Base-by-base conservation (phyloP, 1,139 yeast species). In the Blastobotrys apis region DNA sequence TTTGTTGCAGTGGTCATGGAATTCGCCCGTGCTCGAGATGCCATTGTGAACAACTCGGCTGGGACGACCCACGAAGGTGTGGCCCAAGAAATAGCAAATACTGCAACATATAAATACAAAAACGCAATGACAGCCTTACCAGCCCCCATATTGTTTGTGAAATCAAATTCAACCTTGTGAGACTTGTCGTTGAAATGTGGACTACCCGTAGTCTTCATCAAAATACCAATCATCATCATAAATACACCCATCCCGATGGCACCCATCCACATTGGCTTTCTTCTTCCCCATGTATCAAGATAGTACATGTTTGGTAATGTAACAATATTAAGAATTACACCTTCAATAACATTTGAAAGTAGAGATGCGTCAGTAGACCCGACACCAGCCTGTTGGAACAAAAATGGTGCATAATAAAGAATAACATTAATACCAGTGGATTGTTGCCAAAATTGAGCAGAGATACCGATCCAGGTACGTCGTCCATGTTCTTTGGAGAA, bases 11-110 rank as follows among this genome's bases (percentile, higher is more conserved):
- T 72, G 44, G 90, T 82, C 43, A 85, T 68, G 37, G 90, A 81
- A 69, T 84, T 81, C 47, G 86, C 85, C 66, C 83, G 80, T 25
- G 88, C 78, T 67, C 94, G 78, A 49, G 84, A 80, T 53, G 87
- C 78, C 55, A 84, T 72, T 41, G 94, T 86, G 65, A 78, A 84
- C 34, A 83, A 72, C 66, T 86, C 95, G 33, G 92, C 83, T 41
- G 82, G 77, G 53, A 84, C 81, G 46, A 82, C 82, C 78, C 81
- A 86, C 35, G 81, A 81, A 57, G 81, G 78, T 57, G 94, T 90
- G 49, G 90, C 94, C 94, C 94, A 86, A 5, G 94, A 79, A 29
- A 84, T 75, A 27, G 95, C 90, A 63, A 85, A 86, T 71, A 77
- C 79, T 74, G 83, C 82, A 51, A 86, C 83, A 69, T 78, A 86